These are phyloP conservation scores for Globisporangium parvum DNA, from an alignment of 352 stramenopile species.

Conservation along the genomic window DNA sequence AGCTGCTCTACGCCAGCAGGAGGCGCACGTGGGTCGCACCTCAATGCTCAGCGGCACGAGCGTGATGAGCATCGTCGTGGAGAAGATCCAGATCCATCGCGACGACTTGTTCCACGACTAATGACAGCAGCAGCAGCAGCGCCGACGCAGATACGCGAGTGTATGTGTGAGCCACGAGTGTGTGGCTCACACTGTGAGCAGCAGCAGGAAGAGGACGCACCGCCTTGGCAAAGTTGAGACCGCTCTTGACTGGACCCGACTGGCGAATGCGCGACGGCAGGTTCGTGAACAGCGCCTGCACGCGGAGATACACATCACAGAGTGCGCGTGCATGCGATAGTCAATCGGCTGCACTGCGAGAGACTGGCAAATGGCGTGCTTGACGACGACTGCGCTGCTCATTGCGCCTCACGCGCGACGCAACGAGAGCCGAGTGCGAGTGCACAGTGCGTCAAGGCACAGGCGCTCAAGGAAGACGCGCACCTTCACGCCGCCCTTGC, in stretches of 20 bases:
- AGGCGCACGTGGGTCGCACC: conserved; percentile 20
- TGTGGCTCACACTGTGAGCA: not conserved
- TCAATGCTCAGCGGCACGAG: conserved; percentile 84
- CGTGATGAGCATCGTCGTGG: conserved; percentile 80
- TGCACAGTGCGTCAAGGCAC: not conserved
- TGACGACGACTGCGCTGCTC: not conserved
- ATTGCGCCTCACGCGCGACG: not conserved
- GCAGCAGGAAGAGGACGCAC: conserved; percentile 17
- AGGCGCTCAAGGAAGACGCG: not conserved
- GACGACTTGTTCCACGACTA: conserved; percentile 56
- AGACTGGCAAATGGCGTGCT: not conserved
- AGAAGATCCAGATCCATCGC: conserved; percentile 77
- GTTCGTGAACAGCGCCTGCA: conserved; percentile 57
- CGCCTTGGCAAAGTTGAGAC: conserved; percentile 49
- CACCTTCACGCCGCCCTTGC: conserved; percentile 57
- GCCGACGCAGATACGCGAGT: not conserved
- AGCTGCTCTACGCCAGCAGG: not conserved
- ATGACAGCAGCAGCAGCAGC: conserved; percentile 6
- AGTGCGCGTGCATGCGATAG: not conserved
- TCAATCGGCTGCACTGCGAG: not conserved
- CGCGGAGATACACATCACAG: not conserved
- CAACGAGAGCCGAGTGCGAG: no score
- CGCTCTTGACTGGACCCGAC: conserved; percentile 53
- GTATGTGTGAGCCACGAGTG: conserved; percentile 4
- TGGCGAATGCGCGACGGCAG: conserved; percentile 61